Base-by-base conservation (phyloP, 2,329 filamentous ascomycete genomes). In the Sphaerulina vaccinii region DNA sequence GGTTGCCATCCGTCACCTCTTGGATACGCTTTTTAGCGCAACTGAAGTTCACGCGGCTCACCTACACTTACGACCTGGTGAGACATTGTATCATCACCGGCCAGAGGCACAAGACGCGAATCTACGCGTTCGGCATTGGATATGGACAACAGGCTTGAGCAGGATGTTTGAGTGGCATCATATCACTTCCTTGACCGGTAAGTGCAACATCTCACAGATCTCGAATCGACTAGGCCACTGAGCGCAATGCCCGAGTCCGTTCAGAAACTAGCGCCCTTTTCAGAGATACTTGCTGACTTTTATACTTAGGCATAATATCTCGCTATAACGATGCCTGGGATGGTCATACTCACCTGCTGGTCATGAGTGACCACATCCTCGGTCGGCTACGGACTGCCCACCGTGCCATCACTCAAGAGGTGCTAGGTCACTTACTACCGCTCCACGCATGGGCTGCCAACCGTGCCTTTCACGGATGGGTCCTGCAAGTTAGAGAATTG, bases 301-400 rank as follows among this genome's bases (percentile, higher is more conserved):
- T n/a, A n/a, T n/a, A n/a, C n/a, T n/a, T n/a, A 19, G 35, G 35
- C 18, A 40, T 40, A 6, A 21, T 40, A 3, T 40, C 37, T 8
- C 37, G 19, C 11, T 40, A 21, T n/a, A 40, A 40, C 21, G 37
- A 40, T n/a, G 37, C 37, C 19, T 40, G 37, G 37, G 16, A 40
- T 24, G 37, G 37, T 18, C 3, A 21, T 13, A 9, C 3, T 6
- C 16, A 40, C 11, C 37, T 40, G 8, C 10, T 6, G 18, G 37
- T 8, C 6, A 23, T 40, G 13, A 19, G 8, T 11, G 11, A 5
- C 4, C 11, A n/a, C 11, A 9, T 10, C 18, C 37, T 24, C 3
- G 37, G 37, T n/a, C 8, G 5, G 5, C 16, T 40, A 10, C 37
- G 37, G 10, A 5, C 11, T n/a, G 5, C 13, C 15, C 37, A 40